Evolutionary conservation across 306 rosid genomes (phyloP).

Genomic region (Vigna angularis): DNA sequence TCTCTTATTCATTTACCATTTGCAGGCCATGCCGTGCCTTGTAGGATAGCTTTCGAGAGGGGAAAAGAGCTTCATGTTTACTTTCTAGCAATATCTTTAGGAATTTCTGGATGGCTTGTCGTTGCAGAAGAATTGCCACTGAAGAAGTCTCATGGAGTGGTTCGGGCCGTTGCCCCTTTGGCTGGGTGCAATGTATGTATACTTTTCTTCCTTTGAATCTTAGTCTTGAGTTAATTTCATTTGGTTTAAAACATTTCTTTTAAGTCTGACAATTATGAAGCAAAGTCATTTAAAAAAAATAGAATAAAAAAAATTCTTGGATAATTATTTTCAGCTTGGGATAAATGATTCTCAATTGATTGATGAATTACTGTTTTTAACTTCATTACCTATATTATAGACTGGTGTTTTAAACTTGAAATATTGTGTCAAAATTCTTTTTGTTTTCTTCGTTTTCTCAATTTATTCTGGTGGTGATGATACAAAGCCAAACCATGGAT

Average conservation of each 20-base stretch:
- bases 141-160: constrained; percentile 68
- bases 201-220: constrained; percentile 22
- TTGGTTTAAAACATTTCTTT: neutral
- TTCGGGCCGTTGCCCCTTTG: constrained; percentile 84
- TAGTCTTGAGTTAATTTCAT: constrained; percentile 18
- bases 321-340: constrained; percentile 20
- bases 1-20: constrained; percentile 38
- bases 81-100: constrained; percentile 73
- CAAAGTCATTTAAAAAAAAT: constrained; percentile 16
- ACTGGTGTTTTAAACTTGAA: constrained; percentile 17
- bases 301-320: neutral
- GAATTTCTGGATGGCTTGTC: constrained; percentile 82
- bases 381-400: neutral
- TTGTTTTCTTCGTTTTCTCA: constrained; percentile 13
- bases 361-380: constrained; percentile 2
- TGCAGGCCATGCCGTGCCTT: constrained; percentile 83
- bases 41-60: constrained; percentile 92
- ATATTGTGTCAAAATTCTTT: neutral
- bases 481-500: neutral
- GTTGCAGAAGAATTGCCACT: constrained; percentile 84
- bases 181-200: constrained; percentile 86
- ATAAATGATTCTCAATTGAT: constrained; percentile 18
- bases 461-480: constrained; percentile 22
- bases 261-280: neutral
- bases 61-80: constrained; percentile 81